Conservation (phyloP, 371 early-diverging fungal species). For the Rhizopus stolonifer region DNA sequence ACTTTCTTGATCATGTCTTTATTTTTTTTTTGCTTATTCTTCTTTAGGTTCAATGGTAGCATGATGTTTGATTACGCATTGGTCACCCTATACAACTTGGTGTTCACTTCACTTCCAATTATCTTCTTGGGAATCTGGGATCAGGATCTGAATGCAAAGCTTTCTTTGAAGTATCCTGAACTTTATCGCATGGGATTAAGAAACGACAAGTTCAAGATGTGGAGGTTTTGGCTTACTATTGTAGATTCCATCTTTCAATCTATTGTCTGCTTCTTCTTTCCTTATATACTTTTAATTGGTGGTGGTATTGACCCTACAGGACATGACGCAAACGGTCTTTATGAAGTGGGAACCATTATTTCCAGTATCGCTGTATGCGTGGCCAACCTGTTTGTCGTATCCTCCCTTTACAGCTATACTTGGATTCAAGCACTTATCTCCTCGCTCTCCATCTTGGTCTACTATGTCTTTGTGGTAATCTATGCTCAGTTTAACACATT, state of each 20-base stretch:
- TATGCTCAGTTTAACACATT: slow-evolving; percentile 49
- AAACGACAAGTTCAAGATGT: slow-evolving; percentile 78
- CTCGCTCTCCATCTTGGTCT: slow-evolving; percentile 50
- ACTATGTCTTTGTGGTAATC: slow-evolving; percentile 48
- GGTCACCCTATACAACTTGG: slow-evolving; percentile 73
- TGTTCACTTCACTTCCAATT: slow-evolving; percentile 76
- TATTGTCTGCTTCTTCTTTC: slow-evolving; percentile 77
- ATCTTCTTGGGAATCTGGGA: slow-evolving; percentile 79
- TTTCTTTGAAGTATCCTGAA: slow-evolving; percentile 78
- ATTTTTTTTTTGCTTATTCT: slow-evolving; percentile 12
- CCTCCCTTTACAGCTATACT: slow-evolving; percentile 77
- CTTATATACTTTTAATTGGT: slow-evolving; percentile 54
- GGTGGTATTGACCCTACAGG: slow-evolving; percentile 56
- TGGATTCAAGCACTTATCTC: slow-evolving; percentile 68
- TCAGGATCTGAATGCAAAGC: slow-evolving; percentile 79
- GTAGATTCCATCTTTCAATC: slow-evolving; percentile 90
- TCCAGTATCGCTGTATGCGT: slow-evolving; percentile 74
- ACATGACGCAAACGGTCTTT: slow-evolving; percentile 59
- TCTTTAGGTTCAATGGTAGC: slow-evolving; percentile 50
- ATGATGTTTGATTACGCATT: slow-evolving; percentile 82
- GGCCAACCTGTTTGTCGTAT: slow-evolving; percentile 80
- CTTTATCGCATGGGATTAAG: slow-evolving; percentile 86
- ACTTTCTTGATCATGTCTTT: not conserved
- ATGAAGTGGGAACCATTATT: slow-evolving; percentile 79
- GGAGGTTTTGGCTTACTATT: slow-evolving; percentile 83